Evolutionary conservation across 2,329 filamentous ascomycete species (phyloP).

Genomic region (Beauveria australis): DNA sequence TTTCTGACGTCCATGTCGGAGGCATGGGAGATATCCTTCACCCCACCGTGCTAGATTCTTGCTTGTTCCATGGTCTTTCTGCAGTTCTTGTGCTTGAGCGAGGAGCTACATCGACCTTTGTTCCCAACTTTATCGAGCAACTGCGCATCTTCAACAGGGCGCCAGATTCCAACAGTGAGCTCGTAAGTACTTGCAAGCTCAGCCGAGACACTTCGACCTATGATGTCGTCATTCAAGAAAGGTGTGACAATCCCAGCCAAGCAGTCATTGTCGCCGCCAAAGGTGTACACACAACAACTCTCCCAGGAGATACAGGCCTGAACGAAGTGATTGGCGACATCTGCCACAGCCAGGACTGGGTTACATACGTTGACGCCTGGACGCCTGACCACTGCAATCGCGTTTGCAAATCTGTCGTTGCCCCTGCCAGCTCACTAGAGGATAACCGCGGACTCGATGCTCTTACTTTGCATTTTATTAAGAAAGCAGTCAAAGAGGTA

Average conservation of each 20-base stretch:
- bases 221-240: background rate
- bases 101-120: background rate
- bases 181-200: background rate
- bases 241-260: background rate
- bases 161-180: background rate
- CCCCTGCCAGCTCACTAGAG: background rate
- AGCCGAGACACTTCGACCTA: background rate
- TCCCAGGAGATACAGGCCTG: background rate
- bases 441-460: background rate
- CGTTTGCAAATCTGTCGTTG: background rate
- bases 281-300: background rate
- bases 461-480: background rate
- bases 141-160: background rate
- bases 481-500: conserved; percentile 4
- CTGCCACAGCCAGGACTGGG: background rate
- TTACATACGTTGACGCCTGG: background rate
- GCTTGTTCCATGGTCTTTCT: background rate
- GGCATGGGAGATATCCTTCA: background rate
- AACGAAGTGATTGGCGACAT: background rate
- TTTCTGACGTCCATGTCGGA: background rate
- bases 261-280: background rate
- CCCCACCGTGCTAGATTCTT: background rate
- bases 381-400: background rate
- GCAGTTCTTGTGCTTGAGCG: background rate
- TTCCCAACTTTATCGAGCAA: background rate